Percentiles rank a stretch among this genome's conserved stretches.
Conservation (phyloP, 169 alveolate genomes). For the Blepharisma undulans region DNA sequence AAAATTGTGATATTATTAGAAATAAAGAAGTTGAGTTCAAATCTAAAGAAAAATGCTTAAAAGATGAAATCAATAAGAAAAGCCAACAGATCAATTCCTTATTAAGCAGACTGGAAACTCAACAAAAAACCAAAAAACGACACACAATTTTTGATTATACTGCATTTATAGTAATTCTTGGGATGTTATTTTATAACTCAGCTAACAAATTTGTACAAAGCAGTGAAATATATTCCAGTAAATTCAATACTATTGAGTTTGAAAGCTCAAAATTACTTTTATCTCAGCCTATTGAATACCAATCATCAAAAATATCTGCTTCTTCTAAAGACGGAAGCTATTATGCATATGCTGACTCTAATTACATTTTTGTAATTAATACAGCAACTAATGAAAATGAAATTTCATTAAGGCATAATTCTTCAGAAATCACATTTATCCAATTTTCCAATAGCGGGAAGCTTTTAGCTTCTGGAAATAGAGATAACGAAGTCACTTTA, state of each 20-base stretch:
- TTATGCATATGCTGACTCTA: background rate
- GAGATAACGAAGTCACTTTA: background rate
- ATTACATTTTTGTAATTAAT: background rate
- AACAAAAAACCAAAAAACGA: background rate
- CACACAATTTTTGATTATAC: background rate
- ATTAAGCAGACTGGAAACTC: background rate
- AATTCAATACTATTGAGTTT: background rate
- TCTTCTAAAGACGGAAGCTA: background rate
- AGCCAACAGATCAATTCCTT: background rate
- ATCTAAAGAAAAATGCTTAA: background rate
- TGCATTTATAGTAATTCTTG: background rate
- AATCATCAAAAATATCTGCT: background rate
- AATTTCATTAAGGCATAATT: background rate
- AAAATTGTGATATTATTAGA: background rate
- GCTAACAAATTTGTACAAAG: background rate
- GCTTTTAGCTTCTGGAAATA: background rate
- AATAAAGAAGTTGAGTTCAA: background rate
- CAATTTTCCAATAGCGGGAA: background rate
- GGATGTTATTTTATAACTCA: background rate
- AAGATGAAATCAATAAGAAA: background rate
- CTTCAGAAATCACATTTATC: background rate
- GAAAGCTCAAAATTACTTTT: background rate
- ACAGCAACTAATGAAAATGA: background rate
- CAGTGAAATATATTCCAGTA: background rate
- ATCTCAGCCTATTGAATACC: background rate